Base-by-base conservation (phyloP, 129 eudicot species). In the Artemisia annua region DNA sequence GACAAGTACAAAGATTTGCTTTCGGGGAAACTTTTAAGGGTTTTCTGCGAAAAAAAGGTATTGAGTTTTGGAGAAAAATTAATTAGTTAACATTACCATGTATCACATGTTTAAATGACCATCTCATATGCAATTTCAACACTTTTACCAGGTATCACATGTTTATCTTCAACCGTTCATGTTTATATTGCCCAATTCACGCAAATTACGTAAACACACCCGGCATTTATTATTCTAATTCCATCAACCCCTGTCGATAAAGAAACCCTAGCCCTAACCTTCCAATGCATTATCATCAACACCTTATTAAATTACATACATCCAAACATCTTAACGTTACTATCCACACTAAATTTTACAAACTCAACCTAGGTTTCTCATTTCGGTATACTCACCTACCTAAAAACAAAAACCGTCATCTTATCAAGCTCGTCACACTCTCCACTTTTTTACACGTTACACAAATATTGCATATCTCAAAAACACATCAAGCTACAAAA, bases 221-320 rank as follows among this genome's bases (percentile, higher is more conserved):
- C 44, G 48, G 74, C 62, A 28, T 26, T 59, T 59, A 24, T 39
- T 43, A 53, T 65, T 17, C n/a, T 32, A 39, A 2, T 11, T 9
- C 30, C 46, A 39, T 39, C 46, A 7, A 2, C 7, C 46, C 48
- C 72, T 53, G 2, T 48, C 51, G 13, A 48, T 19, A 59, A 28
- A 67, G 16, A 66, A 67, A 16, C 66, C 67, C 80, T 75, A 75
- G 69, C 66, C 66, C 26, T 61, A 16, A 13, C 14, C 46, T 22
- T 28, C 1, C 26, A 3, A 64, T 64, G 15, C 52, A 64, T 64
- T 16, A 64, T 16, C 69, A 15, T 16, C 10, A 30, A 28, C 11
- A 35, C 26, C 69, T 35, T 32, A 15, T n/a, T n/a, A n/a, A n/a
- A 2, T 39, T 43, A 15, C 44, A 5, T 32, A 5, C 2, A 12